Base-by-base conservation (phyloP, 176 grass and related monocot species). In the Panicum miliaceum region DNA sequence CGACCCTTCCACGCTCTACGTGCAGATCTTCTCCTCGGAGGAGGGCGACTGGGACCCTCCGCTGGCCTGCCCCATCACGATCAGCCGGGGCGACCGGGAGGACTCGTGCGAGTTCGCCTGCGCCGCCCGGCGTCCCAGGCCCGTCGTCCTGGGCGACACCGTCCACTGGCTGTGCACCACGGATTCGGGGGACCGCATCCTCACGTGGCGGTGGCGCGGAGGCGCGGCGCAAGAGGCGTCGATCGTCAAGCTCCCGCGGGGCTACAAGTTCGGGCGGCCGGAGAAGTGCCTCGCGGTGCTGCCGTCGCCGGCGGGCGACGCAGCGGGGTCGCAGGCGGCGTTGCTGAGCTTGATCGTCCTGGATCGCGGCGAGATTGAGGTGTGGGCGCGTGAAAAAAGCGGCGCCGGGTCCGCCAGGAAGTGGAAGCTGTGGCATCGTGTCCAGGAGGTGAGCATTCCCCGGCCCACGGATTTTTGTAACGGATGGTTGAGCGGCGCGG, bases 11-110 rank as follows among this genome's bases (percentile, higher is more conserved):
- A 51, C 48, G 57, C 81, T 83, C 69, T 23, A 25, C 57, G 56
- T 38, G 42, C 81, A 83, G 70, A n/a, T 83, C 27, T 64, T 83
- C 80, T 82, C 81, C 56, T 83, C 68, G 56, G 27, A 62, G 42
- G 26, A 20, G 0, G 27, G 41, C 4, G 4, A 3, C 10, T 83
- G 81, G 81, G 20, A 42, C 4, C 27, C 41, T 10, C 42, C 22
- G 14, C 0, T 63, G 29, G 12, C 12, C 27, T 83, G 67, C 68
- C 14, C 16, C 52, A 23, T 72, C 26, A 0, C 12, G 15, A 20
- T 3, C 16, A 2, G 22, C 23, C 12, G 5, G 57, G n/a, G 57
- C n/a, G 10, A 23, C 19, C 8, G 7, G 22, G 19, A 23, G 22
- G 56, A 6, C 26, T 26, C 8, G 4, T 42, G 62, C 61, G 43